Base-by-base conservation (phyloP, 192 early-diverging fungal genomes). In the Phlyctochytrium planicorne region DNA sequence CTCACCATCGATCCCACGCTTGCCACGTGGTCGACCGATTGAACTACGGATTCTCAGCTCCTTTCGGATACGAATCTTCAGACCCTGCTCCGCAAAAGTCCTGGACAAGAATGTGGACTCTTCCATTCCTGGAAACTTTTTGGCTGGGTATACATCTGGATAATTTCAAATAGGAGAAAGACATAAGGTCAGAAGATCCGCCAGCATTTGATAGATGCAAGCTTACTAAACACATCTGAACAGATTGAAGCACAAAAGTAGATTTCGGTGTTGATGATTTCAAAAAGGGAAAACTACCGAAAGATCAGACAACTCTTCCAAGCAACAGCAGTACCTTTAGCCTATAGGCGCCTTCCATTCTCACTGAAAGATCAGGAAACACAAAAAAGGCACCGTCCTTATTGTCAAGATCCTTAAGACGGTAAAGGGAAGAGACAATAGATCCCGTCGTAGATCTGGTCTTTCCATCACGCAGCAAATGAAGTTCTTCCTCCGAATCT, bases 111-210 rank as follows among this genome's bases (percentile, higher is more conserved):
- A 84, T 1, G 95, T 97, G 2, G 93, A 94, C 72, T 95, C 94
- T 71, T 94, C 92, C 94, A 95, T 97, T 20, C 95, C 95, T 2
- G 95, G 95, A 61, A 97, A 97, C 70, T 91, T 92, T 82, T 97
- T 97, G 25, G 95, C 93, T 47, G 94, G 92, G 65, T 91, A 95
- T 0, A 95, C 93, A 20, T 77, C 75, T 75, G 36, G n/a, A n/a
- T n/a, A 33, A 32, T 30, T 10, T 23, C 57, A 47, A 52, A 68
- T 59, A 66, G 29, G 27, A 33, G 33, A 32, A 24, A 25, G 30
- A 17, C 14, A 52, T 53, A 59, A 25, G 40, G 40, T 24, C n/a
- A 67, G 30, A 25, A 34, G 20, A 59, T 6, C 25, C 24, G 25
- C 12, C 23, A 65, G n/a, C n/a, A 60, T 24, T 61, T 59, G 60